Evolutionary conservation across 371 early-diverging fungal genomes (phyloP).

Genomic region (Encephalitozoon hellem): DNA sequence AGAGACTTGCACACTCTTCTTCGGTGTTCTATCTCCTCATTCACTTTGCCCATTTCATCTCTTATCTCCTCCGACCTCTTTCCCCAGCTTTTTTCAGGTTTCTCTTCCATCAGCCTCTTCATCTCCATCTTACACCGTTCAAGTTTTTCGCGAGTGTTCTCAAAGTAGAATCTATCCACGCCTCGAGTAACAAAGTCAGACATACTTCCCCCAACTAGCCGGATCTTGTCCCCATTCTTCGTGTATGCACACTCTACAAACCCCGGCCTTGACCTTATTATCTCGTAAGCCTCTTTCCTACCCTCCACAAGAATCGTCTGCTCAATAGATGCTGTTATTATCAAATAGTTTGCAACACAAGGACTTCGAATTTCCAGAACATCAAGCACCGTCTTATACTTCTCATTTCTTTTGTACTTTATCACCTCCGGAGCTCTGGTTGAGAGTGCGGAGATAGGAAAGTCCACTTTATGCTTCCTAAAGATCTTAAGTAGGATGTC

Average conservation of each 20-base stretch:
- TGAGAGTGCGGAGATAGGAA: constrained; percentile 36
- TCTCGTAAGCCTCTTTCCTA: constrained; percentile 53
- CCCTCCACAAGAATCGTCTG: constrained; percentile 54
- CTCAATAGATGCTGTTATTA: constrained; percentile 54
- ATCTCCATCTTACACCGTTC: constrained; percentile 8
- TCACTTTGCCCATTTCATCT: not conserved
- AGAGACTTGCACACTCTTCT: not conserved
- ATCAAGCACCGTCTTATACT: constrained; percentile 49
- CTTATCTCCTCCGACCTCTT: not conserved
- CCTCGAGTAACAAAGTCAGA: constrained; percentile 53
- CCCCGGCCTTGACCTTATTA: constrained; percentile 35
- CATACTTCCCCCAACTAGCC: constrained; percentile 47
- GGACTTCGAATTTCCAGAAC: constrained; percentile 29
- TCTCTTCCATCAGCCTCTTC: not conserved
- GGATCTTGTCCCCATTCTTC: constrained; percentile 56
- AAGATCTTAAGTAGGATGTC: constrained; percentile 43
- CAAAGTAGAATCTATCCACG: constrained; percentile 49
- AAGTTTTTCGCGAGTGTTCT: constrained; percentile 31
- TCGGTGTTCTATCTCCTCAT: not conserved
- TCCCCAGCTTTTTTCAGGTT: not conserved
- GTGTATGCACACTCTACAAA: constrained; percentile 57
- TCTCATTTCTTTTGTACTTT: constrained; percentile 32
- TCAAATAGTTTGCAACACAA: constrained; percentile 51
- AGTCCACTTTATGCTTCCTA: constrained; percentile 26
- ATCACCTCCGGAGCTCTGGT: not conserved